These are phyloP conservation scores for Petrea volubilis DNA, from an alignment of 257 asterid species.

Conservation along the genomic window DNA sequence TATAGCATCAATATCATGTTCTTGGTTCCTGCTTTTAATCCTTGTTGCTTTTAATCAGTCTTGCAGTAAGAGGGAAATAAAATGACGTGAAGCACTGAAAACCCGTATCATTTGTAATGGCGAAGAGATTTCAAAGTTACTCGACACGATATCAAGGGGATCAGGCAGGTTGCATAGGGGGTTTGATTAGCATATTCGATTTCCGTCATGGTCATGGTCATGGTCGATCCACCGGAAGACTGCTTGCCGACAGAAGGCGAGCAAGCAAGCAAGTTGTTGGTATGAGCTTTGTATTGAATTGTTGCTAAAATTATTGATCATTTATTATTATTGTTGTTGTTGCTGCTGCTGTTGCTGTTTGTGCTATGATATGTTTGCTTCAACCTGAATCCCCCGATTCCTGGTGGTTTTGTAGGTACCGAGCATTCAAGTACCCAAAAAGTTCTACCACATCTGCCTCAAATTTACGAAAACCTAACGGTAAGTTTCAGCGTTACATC, in stretches of 20 bases:
- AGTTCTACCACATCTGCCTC: slow-evolving; percentile 26
- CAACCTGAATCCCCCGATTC: not conserved
- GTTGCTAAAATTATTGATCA: not conserved
- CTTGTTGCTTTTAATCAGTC: slow-evolving; percentile 9
- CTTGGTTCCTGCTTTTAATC: not conserved
- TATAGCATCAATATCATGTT: not conserved
- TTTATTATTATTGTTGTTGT: not conserved
- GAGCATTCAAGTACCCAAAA: slow-evolving; percentile 24
- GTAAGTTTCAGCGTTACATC: slow-evolving; percentile 24
- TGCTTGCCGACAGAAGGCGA: slow-evolving; percentile 49
- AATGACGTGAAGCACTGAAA: slow-evolving; percentile 20
- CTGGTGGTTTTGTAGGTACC: slow-evolving; percentile 26
- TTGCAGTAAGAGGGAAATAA: slow-evolving; percentile 3
- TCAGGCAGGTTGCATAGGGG: slow-evolving; percentile 58
- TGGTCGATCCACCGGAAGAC: slow-evolving; percentile 54
- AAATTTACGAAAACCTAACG: slow-evolving; percentile 10
- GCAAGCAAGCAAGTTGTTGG: slow-evolving; percentile 35
- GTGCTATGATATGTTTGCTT: not conserved
- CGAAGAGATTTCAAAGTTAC: slow-evolving; percentile 49
- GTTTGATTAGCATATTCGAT: slow-evolving; percentile 62
- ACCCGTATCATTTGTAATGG: slow-evolving; percentile 36
- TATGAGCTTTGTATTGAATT: slow-evolving; percentile 28
- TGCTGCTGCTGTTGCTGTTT: not conserved
- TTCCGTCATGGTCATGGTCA: slow-evolving; percentile 65
- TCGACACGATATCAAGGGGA: slow-evolving; percentile 43